Conservation (phyloP, 352 stramenopile genomes). For the Globisporangium okanoganense region DNA sequence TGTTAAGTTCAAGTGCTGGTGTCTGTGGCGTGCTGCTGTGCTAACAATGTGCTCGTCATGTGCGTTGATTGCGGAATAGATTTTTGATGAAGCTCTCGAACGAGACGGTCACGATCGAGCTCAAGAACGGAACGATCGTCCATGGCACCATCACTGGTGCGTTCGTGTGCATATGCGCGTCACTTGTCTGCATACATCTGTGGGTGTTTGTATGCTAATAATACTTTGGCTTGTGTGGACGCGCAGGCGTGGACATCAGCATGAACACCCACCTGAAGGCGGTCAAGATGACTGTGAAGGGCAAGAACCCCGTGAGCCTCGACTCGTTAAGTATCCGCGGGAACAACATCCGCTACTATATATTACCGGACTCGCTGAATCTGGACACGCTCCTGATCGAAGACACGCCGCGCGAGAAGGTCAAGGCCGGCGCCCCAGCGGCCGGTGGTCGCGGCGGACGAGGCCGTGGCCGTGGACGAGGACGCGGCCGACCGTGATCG, state of each 20-base stretch:
- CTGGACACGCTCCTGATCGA: slow-evolving; percentile 98
- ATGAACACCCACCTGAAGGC: slow-evolving; percentile 99
- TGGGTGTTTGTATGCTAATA: background rate
- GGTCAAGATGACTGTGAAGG: slow-evolving; percentile 97
- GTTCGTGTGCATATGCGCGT: background rate
- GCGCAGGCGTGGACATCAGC: slow-evolving; percentile 95
- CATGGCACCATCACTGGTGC: slow-evolving; percentile 95
- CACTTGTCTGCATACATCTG: background rate
- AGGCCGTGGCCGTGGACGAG: slow-evolving; percentile 71
- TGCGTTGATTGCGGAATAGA: slow-evolving; percentile 25
- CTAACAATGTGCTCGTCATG: background rate
- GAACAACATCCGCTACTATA: slow-evolving; percentile 97
- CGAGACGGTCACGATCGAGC: slow-evolving; percentile 99
- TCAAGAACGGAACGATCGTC: slow-evolving; percentile 99
- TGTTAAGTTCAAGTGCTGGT: background rate
- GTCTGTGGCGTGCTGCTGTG: background rate
- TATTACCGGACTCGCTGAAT: slow-evolving; percentile 96
- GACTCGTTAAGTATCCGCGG: slow-evolving; percentile 97
- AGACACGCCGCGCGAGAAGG: slow-evolving; percentile 95
- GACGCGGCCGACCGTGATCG: slow-evolving; percentile 28
- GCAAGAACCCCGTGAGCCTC: slow-evolving; percentile 96
- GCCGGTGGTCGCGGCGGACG: slow-evolving; percentile 71
- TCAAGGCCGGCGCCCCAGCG: slow-evolving; percentile 63
- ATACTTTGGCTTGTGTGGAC: slow-evolving; percentile 6
- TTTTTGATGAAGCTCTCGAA: slow-evolving; percentile 99